Evolutionary conservation across 768 basidiomycete genomes (phyloP).

Genomic region (Tricholoma matsutake): DNA sequence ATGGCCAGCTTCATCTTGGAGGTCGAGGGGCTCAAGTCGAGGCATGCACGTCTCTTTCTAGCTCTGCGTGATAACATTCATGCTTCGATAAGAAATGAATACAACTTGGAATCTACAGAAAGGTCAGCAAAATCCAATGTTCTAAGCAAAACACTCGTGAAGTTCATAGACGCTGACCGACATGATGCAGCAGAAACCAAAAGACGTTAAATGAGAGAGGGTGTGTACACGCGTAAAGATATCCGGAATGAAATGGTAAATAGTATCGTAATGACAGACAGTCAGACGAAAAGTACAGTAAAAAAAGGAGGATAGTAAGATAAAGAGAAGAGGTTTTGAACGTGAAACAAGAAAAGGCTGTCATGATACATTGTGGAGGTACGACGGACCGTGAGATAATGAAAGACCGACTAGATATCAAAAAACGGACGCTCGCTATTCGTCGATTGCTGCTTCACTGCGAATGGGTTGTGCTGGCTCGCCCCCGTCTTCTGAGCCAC

Average conservation of each 20-base stretch:
- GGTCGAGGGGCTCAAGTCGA: too few species aligned
- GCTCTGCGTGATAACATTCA: too few species aligned
- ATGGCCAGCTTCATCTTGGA: too few species aligned
- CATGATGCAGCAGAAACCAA: too few species aligned
- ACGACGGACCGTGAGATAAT: neutral
- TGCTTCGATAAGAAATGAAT: too few species aligned
- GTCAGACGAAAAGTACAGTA: too few species aligned
- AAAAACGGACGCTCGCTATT: constrained; percentile 78
- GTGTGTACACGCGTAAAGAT: neutral
- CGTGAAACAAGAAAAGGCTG: neutral
- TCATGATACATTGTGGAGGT: neutral
- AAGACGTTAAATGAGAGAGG: neutral
- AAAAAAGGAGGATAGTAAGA: neutral
- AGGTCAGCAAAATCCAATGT: too few species aligned
- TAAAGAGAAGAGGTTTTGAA: neutral
- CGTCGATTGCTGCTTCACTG: constrained; percentile 53
- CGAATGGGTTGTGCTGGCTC: constrained; percentile 62
- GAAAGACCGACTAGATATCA: constrained; percentile 45
- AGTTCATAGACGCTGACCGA: too few species aligned
- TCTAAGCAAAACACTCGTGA: too few species aligned
- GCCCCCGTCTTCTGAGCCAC: constrained; percentile 45
- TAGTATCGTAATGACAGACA: neutral
- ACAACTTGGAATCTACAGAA: too few species aligned
- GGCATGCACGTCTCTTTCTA: too few species aligned
- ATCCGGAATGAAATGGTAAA: neutral